phyloP scores from a whole-genome alignment of 139 green algal species.

The Spirogloea muscicola region DNA sequence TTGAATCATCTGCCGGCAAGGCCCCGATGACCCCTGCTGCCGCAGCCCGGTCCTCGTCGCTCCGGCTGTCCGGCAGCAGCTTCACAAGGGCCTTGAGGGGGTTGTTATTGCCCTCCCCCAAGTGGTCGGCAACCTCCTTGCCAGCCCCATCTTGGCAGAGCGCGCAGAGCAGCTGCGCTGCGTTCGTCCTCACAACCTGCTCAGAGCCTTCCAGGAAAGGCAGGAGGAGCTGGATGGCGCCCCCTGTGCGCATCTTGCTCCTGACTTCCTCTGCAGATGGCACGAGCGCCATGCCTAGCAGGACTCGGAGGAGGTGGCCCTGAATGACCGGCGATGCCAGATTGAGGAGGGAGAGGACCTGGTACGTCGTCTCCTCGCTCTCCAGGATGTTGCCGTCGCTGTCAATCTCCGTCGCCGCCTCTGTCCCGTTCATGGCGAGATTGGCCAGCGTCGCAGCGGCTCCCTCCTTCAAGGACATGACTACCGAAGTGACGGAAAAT shows the following conservation, averaged over 20 bases:
- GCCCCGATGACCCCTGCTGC: conserved; percentile 6
- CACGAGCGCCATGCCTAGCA: conserved; percentile 16
- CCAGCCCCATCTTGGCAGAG: conserved; percentile 8
- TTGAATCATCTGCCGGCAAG: too few relatives aligned
- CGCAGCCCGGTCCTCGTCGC: conserved; percentile 6
- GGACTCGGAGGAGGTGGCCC: conserved; percentile 9
- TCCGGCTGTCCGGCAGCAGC: conserved; percentile 12
- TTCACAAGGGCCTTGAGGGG: conserved; percentile 9
- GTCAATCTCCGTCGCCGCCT: not conserved
- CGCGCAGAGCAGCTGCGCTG: conserved; percentile 22
- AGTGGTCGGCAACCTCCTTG: conserved; percentile 28
- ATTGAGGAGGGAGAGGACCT: conserved; percentile 37
- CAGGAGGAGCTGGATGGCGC: conserved; percentile 22
- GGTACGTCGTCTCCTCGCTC: conserved; percentile 31
- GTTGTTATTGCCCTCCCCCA: not conserved
- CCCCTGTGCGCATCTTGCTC: conserved; percentile 13
- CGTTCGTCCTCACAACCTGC: conserved; percentile 11
- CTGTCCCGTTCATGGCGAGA: not conserved
- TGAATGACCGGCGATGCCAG: conserved; percentile 7
- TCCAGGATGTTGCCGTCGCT: not conserved
- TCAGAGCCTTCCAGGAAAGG: conserved; percentile 24
- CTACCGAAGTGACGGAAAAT: conserved; percentile 38
- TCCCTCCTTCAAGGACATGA: conserved; percentile 31
- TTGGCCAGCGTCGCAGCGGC: conserved; percentile 25
- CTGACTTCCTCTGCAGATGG: conserved; percentile 5